A percentile compares a stretch with the other conserved stretches of the same genome.
These are phyloP conservation scores for Rhodotorula sp. DNA, from an alignment of 1,284 basidiomycete species.

Conservation along the genomic window DNA sequence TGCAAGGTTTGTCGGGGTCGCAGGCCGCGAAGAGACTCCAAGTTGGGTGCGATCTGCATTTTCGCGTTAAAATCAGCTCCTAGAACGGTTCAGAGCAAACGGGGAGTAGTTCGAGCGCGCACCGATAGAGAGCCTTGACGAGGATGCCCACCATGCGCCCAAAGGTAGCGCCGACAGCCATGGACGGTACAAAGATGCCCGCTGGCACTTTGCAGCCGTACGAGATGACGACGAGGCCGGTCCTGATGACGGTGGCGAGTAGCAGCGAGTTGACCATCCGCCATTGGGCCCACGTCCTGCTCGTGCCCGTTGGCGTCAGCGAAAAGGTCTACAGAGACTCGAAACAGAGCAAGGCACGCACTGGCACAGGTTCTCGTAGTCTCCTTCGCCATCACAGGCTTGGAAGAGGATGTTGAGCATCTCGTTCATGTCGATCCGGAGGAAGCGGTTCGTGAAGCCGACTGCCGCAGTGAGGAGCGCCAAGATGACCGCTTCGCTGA, in stretches of 20 bases:
- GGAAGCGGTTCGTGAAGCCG: slow-evolving; percentile 90
- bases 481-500: slow-evolving; percentile 83
- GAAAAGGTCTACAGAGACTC: neutral
- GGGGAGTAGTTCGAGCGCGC: slow-evolving; percentile 42
- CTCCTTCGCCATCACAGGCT: slow-evolving; percentile 92
- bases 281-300: slow-evolving; percentile 86
- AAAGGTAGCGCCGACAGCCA: slow-evolving; percentile 95
- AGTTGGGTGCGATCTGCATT: slow-evolving; percentile 67
- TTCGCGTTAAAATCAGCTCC: neutral
- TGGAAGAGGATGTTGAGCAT: slow-evolving; percentile 93
- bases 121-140: slow-evolving; percentile 88
- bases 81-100: neutral
- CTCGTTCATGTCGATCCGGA: slow-evolving; percentile 97
- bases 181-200: slow-evolving; percentile 95
- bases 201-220: slow-evolving; percentile 97
- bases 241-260: slow-evolving; percentile 84
- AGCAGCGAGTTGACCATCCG: slow-evolving; percentile 87
- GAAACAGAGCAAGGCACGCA: slow-evolving; percentile 53
- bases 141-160: slow-evolving; percentile 93
- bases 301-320: neutral
- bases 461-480: slow-evolving; percentile 86
- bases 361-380: slow-evolving; percentile 92
- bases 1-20: slow-evolving; percentile 87
- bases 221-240: slow-evolving; percentile 80
- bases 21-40: slow-evolving; percentile 88